Evolutionary conservation across 163 green algal species (phyloP).

Genomic region (Volvox carteri): DNA sequence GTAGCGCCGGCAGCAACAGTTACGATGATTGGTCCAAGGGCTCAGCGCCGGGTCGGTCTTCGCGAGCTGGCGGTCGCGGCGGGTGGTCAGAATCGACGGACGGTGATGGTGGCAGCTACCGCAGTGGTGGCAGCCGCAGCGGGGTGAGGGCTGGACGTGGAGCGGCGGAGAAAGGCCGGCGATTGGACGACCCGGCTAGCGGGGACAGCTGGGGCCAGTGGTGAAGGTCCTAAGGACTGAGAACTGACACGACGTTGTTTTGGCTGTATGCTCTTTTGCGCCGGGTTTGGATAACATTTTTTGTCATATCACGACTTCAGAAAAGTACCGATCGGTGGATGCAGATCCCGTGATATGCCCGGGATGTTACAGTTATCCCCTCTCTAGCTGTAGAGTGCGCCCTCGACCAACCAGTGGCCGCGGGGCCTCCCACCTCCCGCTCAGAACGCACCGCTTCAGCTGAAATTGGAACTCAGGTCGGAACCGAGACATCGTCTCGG

Average conservation of each 20-base stretch:
- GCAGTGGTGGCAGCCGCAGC: background rate
- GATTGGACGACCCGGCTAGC: background rate
- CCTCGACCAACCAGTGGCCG: no score
- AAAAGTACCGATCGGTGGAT: no score
- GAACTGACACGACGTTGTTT: no score
- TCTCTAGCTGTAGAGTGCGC: no score
- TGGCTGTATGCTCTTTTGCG: background rate
- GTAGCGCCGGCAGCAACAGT: background rate
- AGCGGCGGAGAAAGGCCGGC: background rate
- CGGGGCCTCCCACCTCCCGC: no score
- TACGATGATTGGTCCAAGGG: conserved; percentile 32
- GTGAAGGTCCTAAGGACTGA: conserved; percentile 25
- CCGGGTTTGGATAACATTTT: no score
- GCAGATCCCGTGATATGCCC: no score
- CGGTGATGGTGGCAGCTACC: background rate
- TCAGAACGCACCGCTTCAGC: no score
- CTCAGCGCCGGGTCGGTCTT: conserved; percentile 6
- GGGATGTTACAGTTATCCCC: no score
- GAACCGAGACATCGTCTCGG: no score
- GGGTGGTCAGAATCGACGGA: conserved; percentile 31
- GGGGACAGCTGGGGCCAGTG: conserved; percentile 50
- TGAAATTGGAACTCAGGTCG: no score
- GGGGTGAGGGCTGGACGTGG: background rate
- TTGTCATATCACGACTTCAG: no score
- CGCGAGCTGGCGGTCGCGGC: background rate